These are phyloP conservation scores for Mycena vitilis DNA, from an alignment of 768 basidiomycete genomes.

Conservation along the genomic window DNA sequence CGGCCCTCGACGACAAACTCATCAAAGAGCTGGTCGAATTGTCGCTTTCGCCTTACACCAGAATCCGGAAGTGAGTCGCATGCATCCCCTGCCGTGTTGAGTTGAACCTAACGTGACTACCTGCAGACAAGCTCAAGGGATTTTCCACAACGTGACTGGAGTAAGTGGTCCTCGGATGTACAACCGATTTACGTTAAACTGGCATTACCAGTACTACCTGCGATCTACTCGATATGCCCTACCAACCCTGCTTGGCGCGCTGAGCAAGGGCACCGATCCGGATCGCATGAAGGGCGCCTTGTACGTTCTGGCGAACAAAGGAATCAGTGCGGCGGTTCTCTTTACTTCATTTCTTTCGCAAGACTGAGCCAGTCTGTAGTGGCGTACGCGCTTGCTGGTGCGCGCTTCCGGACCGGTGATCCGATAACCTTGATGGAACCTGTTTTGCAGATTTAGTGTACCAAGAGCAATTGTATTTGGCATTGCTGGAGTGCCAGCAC, in stretches of 20 bases:
- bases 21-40: slow-evolving; percentile 77
- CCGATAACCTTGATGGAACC: slow-evolving; percentile 3
- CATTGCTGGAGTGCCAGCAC: slow-evolving; percentile 80
- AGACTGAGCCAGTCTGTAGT: slow-evolving; percentile 50
- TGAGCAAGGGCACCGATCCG: slow-evolving; percentile 82
- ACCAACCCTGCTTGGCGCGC: slow-evolving; percentile 68
- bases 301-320: slow-evolving; percentile 82
- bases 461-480: slow-evolving; percentile 67
- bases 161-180: slow-evolving; percentile 56
- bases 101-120: slow-evolving; percentile 12
- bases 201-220: slow-evolving; percentile 65
- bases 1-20: slow-evolving; percentile 77
- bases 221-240: slow-evolving; percentile 77
- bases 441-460: slow-evolving; percentile 62
- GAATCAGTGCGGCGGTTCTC: slow-evolving; percentile 59
- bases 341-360: slow-evolving; percentile 19
- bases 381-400: slow-evolving; percentile 77
- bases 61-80: slow-evolving; percentile 72
- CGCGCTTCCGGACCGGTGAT: slow-evolving; percentile 39
- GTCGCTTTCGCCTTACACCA: slow-evolving; percentile 83
- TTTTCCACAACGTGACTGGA: slow-evolving; percentile 71
- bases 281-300: slow-evolving; percentile 97
- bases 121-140: slow-evolving; percentile 74
- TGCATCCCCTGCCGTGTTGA: background rate
- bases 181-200: background rate